Conservation (phyloP, 1,284 basidiomycete species). For the Caloboletus inedulis region DNA sequence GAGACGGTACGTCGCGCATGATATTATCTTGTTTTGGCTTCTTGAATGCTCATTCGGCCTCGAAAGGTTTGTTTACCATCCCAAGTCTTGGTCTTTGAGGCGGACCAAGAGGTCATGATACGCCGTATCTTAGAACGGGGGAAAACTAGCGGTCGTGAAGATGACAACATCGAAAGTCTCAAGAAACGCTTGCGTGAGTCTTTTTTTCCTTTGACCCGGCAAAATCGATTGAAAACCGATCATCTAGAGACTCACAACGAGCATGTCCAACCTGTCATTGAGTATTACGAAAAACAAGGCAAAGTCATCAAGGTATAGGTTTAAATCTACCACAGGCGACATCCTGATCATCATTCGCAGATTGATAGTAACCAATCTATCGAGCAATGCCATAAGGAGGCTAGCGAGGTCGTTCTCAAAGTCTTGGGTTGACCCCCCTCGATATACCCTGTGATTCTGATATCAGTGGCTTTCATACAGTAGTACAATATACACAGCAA, state of each 20-base stretch:
- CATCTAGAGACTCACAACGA: constrained; percentile 80
- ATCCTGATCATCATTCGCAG: constrained; percentile 39
- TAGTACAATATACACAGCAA: constrained; percentile 3
- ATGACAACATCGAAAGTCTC: constrained; percentile 94
- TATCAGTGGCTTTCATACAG: constrained; percentile 12
- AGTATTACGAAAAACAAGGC: constrained; percentile 69
- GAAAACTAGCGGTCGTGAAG: constrained; percentile 93
- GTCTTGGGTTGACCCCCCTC: constrained; percentile 33
- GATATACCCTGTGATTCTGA: constrained; percentile 17
- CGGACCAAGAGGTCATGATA: constrained; percentile 83
- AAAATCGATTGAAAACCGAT: constrained; percentile 4
- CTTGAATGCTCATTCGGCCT: constrained; percentile 2
- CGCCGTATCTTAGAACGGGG: constrained; percentile 83
- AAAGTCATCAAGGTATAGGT: constrained; percentile 65
- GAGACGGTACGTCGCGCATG: constrained; percentile 58
- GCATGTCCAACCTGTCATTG: constrained; percentile 95
- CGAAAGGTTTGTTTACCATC: constrained; percentile 71
- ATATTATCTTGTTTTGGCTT: background rate
- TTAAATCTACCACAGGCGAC: background rate
- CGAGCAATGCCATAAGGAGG: constrained; percentile 69
- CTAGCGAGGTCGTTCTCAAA: constrained; percentile 54
- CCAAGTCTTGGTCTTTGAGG: constrained; percentile 86
- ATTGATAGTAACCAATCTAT: constrained; percentile 76
- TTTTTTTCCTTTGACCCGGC: background rate
- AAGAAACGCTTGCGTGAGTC: constrained; percentile 90